Percentiles rank a stretch among this genome's conserved stretches.
Evolutionary conservation across 257 asterid genomes (phyloP).

Genomic region (Ophiorrhiza pumila): DNA sequence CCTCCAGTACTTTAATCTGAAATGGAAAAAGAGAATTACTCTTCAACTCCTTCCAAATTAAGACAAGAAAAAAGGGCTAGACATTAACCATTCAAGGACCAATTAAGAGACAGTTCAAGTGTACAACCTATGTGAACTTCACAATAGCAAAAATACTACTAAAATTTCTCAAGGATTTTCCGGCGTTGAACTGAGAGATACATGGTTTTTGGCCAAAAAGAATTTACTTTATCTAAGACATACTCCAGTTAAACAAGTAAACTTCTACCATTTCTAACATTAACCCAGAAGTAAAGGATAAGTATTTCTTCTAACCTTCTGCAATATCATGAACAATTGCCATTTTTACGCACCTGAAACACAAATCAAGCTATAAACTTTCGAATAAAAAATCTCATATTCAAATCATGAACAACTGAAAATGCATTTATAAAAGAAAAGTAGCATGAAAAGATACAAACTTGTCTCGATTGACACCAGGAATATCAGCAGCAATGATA

Average conservation of each 20-base stretch:
- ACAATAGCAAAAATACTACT: neutral
- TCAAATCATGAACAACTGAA: constrained; percentile 7
- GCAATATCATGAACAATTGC: constrained; percentile 96
- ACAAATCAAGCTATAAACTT: constrained; percentile 3
- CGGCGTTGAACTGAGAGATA: neutral
- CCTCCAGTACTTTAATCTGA: no score
- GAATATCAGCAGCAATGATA: constrained; percentile 72
- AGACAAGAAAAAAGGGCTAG: neutral
- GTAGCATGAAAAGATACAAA: constrained; percentile 24
- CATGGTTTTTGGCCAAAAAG: neutral
- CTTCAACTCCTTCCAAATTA: no score
- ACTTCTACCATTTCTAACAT: neutral
- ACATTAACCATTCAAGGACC: neutral
- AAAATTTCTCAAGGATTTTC: neutral
- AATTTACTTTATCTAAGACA: neutral
- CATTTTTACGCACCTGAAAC: constrained; percentile 87
- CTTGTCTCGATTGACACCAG: constrained; percentile 91
- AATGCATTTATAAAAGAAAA: constrained; percentile 1
- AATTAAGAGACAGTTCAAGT: neutral
- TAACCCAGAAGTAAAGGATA: neutral
- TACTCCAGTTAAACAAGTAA: neutral
- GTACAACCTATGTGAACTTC: neutral
- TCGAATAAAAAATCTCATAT: neutral
- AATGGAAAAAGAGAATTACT: no score
- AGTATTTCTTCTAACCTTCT: constrained; percentile 58